Conservation (phyloP, 257 asterid species). For the Lycium barbarum region DNA sequence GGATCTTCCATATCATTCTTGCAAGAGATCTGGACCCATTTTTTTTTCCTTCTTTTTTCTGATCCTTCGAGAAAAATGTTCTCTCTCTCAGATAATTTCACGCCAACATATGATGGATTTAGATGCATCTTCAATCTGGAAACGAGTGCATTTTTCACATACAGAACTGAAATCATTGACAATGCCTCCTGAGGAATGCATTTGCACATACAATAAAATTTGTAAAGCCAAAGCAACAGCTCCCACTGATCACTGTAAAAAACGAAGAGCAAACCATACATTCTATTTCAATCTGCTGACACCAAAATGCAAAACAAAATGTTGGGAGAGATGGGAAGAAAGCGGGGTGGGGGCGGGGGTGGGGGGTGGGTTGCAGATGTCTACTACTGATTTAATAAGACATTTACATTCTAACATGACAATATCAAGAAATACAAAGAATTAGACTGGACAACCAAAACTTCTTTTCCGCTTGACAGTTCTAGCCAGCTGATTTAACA, state of each 20-base stretch:
- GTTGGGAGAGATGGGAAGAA: neutral
- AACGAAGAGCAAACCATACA: neutral
- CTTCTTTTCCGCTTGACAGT: neutral
- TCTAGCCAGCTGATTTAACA: slow-evolving; percentile 41
- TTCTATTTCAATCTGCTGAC: neutral
- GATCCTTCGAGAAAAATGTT: too few relatives aligned
- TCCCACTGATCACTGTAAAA: neutral
- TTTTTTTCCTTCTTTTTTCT: too few relatives aligned
- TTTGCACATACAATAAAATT: neutral
- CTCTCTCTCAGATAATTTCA: too few relatives aligned
- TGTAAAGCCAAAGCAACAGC: neutral
- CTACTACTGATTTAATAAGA: neutral
- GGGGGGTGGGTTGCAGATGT: neutral
- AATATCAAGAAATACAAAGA: neutral
- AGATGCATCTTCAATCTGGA: neutral
- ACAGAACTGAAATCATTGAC: neutral
- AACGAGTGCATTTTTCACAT: neutral
- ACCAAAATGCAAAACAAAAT: neutral
- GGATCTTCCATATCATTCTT: too few relatives aligned
- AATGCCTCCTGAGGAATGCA: neutral
- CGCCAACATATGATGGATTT: neutral
- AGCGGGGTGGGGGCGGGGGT: neutral
- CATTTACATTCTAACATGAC: slow-evolving; percentile 14
- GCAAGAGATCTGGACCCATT: too few relatives aligned
- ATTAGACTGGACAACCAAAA: slow-evolving; percentile 18